These are phyloP conservation scores for Phoma sp. DNA, from an alignment of 2,329 filamentous ascomycete genomes.

Conservation along the genomic window DNA sequence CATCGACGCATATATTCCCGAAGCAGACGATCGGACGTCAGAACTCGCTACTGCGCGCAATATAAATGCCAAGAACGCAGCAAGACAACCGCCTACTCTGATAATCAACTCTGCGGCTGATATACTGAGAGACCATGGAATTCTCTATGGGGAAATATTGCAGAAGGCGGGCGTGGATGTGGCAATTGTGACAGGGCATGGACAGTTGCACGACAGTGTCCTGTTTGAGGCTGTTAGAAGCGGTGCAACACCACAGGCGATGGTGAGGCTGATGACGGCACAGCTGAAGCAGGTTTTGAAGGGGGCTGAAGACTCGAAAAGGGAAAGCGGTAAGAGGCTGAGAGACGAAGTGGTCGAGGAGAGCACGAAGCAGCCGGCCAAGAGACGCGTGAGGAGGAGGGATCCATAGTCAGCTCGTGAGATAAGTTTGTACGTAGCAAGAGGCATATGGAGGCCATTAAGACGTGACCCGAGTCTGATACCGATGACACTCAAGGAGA, in stretches of 20 bases:
- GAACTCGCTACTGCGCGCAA: background rate
- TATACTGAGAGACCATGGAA: background rate
- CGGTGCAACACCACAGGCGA: background rate
- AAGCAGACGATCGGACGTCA: background rate
- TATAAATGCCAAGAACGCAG: background rate
- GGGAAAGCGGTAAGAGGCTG: no score
- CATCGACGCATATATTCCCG: background rate
- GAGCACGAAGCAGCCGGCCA: no score
- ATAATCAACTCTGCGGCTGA: background rate
- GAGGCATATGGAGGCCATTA: no score
- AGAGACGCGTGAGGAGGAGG: no score
- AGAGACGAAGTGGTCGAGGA: no score
- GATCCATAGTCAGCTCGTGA: no score
- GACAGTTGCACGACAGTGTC: background rate
- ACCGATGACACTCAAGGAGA: no score
- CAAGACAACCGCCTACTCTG: background rate
- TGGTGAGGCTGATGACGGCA: background rate
- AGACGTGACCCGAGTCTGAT: no score
- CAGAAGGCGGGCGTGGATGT: background rate
- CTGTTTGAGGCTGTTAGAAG: background rate
- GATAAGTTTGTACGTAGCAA: no score
- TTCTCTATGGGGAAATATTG: background rate
- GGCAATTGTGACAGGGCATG: background rate
- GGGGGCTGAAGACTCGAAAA: no score
- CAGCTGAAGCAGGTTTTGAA: background rate